Conservation (phyloP, 1,139 yeast genomes). For the Geotrichum histeridarum region DNA sequence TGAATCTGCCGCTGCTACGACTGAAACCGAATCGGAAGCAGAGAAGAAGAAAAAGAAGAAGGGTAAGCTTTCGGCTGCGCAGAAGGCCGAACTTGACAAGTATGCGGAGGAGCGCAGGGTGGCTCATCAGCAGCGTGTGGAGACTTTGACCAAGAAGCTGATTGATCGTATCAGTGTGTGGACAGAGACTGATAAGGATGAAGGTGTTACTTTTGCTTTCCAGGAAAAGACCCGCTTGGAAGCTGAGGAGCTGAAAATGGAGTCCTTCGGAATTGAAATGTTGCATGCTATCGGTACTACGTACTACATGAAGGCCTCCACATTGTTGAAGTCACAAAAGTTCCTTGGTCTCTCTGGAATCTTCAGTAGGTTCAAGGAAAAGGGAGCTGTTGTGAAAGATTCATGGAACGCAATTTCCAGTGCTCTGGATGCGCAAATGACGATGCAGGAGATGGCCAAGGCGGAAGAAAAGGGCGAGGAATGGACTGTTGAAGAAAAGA, state of each 20-base stretch:
- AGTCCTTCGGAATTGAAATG: conserved; percentile 87
- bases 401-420: conserved; percentile 78
- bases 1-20: not conserved
- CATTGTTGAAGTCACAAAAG: conserved; percentile 62
- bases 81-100: conserved; percentile 63
- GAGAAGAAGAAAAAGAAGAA: conserved; percentile 37
- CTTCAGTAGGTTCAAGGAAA: conserved; percentile 78
- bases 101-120: conserved; percentile 71
- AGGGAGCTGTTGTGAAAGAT: conserved; percentile 79
- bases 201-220: conserved; percentile 64
- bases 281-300: conserved; percentile 80
- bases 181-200: conserved; percentile 77
- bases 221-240: conserved; percentile 67
- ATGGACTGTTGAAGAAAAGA: conserved; percentile 76
- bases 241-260: conserved; percentile 86
- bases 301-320: conserved; percentile 61
- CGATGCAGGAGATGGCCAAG: conserved; percentile 66
- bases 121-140: conserved; percentile 69
- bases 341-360: conserved; percentile 81
- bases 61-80: conserved; percentile 44
- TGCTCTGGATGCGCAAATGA: conserved; percentile 82
- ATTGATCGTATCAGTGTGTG: conserved; percentile 63
- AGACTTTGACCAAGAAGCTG: conserved; percentile 58
- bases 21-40: conserved; percentile 27
- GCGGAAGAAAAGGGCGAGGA: conserved; percentile 48